A percentile compares a stretch with the other conserved stretches of the same genome.
phyloP scores from a whole-genome alignment of 2,329 filamentous ascomycete genomes.

The Xylariaceae sp. region DNA sequence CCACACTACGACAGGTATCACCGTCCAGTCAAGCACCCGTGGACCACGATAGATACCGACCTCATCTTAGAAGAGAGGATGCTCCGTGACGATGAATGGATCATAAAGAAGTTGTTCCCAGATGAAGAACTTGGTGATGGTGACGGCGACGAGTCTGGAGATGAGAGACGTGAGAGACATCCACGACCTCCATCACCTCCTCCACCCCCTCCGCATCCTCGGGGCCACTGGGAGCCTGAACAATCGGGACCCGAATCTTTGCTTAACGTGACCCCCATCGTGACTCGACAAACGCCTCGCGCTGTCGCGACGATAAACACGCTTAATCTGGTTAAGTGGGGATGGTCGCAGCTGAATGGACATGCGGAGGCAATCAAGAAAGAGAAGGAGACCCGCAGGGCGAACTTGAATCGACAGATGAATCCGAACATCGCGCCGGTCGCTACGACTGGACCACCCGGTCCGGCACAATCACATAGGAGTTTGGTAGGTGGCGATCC shows the following conservation, averaged over 20 bases:
- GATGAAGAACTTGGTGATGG: not conserved
- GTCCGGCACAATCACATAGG: not conserved
- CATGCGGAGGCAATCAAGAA: conserved; percentile 27
- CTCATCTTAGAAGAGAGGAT: conserved; percentile 21
- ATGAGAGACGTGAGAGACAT: conserved; percentile 4
- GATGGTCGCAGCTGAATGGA: conserved; percentile 30
- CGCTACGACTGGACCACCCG: conserved; percentile 1
- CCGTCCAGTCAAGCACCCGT: conserved; percentile 10
- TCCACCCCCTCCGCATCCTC: not conserved
- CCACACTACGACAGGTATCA: conserved; percentile 9
- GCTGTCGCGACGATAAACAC: conserved; percentile 27
- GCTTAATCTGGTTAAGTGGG: conserved; percentile 29
- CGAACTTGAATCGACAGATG: conserved; percentile 23
- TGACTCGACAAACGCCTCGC: conserved; percentile 29
- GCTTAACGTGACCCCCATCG: conserved; percentile 23
- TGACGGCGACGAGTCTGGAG: not conserved
- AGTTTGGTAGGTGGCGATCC: conserved; percentile 1
- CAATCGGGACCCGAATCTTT: conserved; percentile 18
- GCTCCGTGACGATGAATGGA: conserved; percentile 6
- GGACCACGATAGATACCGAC: not conserved
- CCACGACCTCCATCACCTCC: not conserved
- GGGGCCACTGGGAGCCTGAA: conserved; percentile 24
- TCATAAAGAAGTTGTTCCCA: conserved; percentile 6
- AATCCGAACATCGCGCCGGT: conserved; percentile 1
- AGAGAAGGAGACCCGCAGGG: conserved; percentile 28